Conservation (phyloP, 163 green algal species). For the Coccomyxa subellipsoidea region DNA sequence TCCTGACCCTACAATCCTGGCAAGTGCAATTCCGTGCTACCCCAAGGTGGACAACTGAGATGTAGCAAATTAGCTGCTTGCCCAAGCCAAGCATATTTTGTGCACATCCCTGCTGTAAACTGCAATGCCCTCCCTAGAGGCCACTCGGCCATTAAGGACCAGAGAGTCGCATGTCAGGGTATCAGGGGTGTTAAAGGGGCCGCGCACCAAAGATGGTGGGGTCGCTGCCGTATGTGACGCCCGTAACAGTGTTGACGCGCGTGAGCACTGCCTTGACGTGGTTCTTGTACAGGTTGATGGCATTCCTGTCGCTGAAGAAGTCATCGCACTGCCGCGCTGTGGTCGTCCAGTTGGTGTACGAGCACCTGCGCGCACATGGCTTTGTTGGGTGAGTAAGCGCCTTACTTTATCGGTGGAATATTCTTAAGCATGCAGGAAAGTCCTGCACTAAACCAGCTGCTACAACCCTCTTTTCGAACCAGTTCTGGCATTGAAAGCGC, state of each 20-base stretch:
- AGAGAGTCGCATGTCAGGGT: not conserved
- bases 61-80: no score
- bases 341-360: slow-evolving; percentile 10
- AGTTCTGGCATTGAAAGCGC: no score
- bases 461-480: no score
- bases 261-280: slow-evolving; percentile 41
- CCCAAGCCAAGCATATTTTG: no score
- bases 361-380: slow-evolving; percentile 8
- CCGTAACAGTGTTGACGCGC: slow-evolving; percentile 62
- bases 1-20: no score
- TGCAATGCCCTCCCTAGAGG: not conserved
- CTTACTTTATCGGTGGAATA: no score
- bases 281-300: slow-evolving; percentile 38
- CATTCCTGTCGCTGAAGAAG: slow-evolving; percentile 27
- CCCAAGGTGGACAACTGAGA: no score
- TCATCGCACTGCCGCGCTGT: slow-evolving; percentile 13
- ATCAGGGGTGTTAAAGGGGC: not conserved
- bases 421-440: no score
- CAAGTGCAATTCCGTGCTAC: no score
- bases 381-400: no score
- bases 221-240: slow-evolving; percentile 51
- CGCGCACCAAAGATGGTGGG: slow-evolving; percentile 63
- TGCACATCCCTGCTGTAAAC: no score
- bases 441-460: no score
- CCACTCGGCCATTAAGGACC: not conserved